phyloP scores from a whole-genome alignment of 306 rosid species.

The Corylus heterophylla region DNA sequence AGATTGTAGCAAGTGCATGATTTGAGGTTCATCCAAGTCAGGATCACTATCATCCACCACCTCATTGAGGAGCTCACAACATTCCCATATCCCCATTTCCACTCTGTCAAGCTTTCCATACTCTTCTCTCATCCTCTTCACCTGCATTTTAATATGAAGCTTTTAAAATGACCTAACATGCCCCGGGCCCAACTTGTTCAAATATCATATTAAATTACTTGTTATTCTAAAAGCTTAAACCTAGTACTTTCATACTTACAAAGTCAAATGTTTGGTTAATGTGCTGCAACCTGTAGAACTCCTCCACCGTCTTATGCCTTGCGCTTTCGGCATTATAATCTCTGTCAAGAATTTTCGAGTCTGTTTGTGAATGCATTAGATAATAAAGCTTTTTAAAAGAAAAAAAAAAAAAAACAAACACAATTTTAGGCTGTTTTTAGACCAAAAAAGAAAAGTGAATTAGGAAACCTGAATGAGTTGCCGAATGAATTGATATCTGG shows the following conservation, averaged over 20 bases:
- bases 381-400: no score
- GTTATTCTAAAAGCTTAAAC: no score
- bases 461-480: slow-evolving; percentile 57
- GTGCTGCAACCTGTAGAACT: slow-evolving; percentile 53
- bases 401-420: no score
- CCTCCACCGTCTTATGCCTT: slow-evolving; percentile 56
- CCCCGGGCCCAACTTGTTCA: no score
- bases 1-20: slow-evolving; percentile 55
- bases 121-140: slow-evolving; percentile 49
- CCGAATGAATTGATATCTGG: slow-evolving; percentile 77
- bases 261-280: slow-evolving; percentile 52
- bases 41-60: slow-evolving; percentile 67
- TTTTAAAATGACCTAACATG: not conserved
- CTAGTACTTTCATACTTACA: slow-evolving; percentile 26
- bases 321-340: slow-evolving; percentile 54
- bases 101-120: slow-evolving; percentile 44
- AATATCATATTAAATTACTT: no score
- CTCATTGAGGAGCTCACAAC: slow-evolving; percentile 58
- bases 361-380: no score
- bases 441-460: not conserved
- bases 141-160: slow-evolving; percentile 22
- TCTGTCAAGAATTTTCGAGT: slow-evolving; percentile 22
- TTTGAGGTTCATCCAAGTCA: slow-evolving; percentile 71
- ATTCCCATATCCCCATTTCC: slow-evolving; percentile 71
- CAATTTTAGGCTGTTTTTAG: no score